phyloP scores from a whole-genome alignment of 1,284 basidiomycete genomes.

The Exsudoporus floridanus region DNA sequence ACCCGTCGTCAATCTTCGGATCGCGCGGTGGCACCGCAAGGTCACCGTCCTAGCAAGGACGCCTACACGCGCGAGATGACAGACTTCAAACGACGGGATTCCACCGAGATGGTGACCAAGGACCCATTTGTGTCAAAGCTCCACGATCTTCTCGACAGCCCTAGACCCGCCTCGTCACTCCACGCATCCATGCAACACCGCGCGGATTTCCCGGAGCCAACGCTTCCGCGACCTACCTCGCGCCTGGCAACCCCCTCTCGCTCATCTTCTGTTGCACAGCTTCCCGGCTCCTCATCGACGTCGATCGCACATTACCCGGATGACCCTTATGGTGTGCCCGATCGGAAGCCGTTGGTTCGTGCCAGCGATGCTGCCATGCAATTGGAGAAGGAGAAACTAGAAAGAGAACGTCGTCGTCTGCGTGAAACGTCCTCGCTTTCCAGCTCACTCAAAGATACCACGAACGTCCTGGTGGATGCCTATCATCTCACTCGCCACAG shows the following conservation, averaged over 20 bases:
- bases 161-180: slow-evolving; percentile 23
- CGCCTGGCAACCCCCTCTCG: slow-evolving; percentile 25
- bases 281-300: slow-evolving; percentile 11
- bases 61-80: slow-evolving; percentile 14
- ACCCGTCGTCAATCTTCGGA: slow-evolving; percentile 25
- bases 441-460: slow-evolving; percentile 32
- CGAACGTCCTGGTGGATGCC: slow-evolving; percentile 23
- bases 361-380: slow-evolving; percentile 38
- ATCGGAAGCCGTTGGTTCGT: slow-evolving; percentile 32
- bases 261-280: slow-evolving; percentile 20
- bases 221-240: slow-evolving; percentile 21
- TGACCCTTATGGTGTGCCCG: slow-evolving; percentile 10
- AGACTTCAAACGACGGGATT: slow-evolving; percentile 26
- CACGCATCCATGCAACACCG: slow-evolving; percentile 27
- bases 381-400: slow-evolving; percentile 31
- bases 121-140: slow-evolving; percentile 34
- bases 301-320: slow-evolving; percentile 18
- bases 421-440: slow-evolving; percentile 16
- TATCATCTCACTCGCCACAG: slow-evolving; percentile 21
- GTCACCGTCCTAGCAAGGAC: slow-evolving; percentile 22
- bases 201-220: slow-evolving; percentile 21
- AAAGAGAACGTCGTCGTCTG: slow-evolving; percentile 31
- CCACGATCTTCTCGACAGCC: slow-evolving; percentile 32
- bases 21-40: slow-evolving; percentile 15
- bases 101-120: slow-evolving; percentile 25